Evolutionary conservation across 2,329 filamentous ascomycete genomes (phyloP).

Genomic region (Lomentospora prolificans): DNA sequence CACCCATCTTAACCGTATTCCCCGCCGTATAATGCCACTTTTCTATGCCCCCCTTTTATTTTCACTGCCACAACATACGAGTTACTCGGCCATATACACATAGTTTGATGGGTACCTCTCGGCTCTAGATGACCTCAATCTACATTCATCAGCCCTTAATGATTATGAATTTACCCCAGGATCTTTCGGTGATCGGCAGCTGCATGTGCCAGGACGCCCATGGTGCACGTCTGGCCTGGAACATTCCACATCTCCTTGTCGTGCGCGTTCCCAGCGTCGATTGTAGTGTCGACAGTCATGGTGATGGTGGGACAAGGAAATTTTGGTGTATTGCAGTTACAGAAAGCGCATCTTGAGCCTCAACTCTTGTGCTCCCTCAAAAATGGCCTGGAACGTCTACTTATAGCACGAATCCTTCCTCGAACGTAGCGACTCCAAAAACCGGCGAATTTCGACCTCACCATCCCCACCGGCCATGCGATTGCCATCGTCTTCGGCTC

Average conservation of each 20-base stretch:
- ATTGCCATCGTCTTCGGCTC: neutral
- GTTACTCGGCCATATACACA: neutral
- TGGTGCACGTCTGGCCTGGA: neutral
- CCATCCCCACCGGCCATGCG: neutral
- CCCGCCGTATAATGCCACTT: neutral
- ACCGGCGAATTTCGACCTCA: neutral
- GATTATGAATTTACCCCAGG: conserved; percentile 4
- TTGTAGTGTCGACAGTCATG: neutral
- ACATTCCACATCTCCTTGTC: neutral
- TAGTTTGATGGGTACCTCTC: neutral
- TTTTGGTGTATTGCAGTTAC: neutral
- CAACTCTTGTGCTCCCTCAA: conserved; percentile 1
- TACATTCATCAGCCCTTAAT: neutral
- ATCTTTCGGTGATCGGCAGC: conserved; percentile 1
- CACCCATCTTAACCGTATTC: neutral
- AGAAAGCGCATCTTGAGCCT: neutral
- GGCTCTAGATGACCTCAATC: neutral
- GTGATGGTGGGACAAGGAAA: neutral
- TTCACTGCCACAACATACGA: neutral
- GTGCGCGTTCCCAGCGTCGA: neutral
- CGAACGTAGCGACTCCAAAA: neutral
- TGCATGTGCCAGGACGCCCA: neutral
- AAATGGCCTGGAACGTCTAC: neutral
- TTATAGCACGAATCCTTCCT: neutral
- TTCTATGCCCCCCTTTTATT: neutral